Percentiles rank a stretch among this genome's conserved stretches.
These are phyloP conservation scores for Paspalum notatum DNA, from an alignment of 176 grass and related monocot genomes.

Conservation along the genomic window DNA sequence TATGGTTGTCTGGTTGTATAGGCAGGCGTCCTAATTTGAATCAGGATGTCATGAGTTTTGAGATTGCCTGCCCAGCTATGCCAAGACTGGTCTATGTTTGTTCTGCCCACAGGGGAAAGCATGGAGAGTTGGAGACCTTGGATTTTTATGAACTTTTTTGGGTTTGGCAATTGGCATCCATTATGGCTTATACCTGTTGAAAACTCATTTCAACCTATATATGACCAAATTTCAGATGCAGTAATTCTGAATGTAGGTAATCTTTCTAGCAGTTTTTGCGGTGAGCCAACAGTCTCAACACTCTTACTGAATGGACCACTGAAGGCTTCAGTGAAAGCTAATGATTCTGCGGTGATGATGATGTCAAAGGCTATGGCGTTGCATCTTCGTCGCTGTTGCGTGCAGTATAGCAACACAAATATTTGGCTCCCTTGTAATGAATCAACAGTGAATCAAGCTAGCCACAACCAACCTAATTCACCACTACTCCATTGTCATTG, in stretches of 20 bases:
- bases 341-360: background rate
- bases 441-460: conserved; percentile 2
- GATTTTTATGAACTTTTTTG: background rate
- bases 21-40: background rate
- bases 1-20: background rate
- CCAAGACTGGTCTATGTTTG: background rate
- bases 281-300: background rate
- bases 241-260: background rate
- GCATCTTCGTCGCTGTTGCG: background rate
- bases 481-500: background rate
- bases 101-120: background rate
- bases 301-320: background rate
- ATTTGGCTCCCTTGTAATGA: background rate
- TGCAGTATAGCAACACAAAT: background rate
- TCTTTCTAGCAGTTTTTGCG: background rate
- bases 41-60: background rate
- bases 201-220: background rate
- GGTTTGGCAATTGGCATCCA: background rate
- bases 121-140: background rate
- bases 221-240: background rate
- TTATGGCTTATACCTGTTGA: background rate
- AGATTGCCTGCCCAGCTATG: background rate
- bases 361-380: conserved; percentile 7
- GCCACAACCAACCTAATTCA: conserved; percentile 15
- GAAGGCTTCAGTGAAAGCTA: conserved; percentile 8